These are phyloP conservation scores for Aureobasidium zeae DNA, from an alignment of 2,329 filamentous ascomycete genomes.

Conservation along the genomic window DNA sequence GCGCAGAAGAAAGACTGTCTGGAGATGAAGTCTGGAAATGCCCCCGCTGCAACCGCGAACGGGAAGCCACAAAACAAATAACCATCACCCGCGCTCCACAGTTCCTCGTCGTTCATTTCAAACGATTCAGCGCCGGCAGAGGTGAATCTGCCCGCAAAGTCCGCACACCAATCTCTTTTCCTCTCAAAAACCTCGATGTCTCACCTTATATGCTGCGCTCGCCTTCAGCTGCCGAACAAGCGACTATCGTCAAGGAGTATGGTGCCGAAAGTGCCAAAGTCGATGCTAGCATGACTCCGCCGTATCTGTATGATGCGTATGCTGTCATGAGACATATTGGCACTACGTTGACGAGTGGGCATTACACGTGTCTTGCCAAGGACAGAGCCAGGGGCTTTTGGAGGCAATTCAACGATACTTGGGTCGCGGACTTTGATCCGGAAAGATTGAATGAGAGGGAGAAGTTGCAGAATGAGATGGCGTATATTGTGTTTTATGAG, in stretches of 20 bases:
- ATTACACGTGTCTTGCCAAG: constrained; percentile 62
- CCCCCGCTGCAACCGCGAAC: constrained; percentile 60
- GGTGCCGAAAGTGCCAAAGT: constrained; percentile 28
- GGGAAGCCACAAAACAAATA: constrained; percentile 59
- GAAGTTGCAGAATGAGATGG: constrained; percentile 52
- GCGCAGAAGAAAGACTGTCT: constrained; percentile 55
- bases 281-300: constrained; percentile 39
- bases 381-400: constrained; percentile 45
- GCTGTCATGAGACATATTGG: constrained; percentile 74
- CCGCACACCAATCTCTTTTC: constrained; percentile 64
- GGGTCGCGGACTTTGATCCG: constrained; percentile 49
- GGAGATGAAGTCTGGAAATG: constrained; percentile 64
- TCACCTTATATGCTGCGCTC: constrained; percentile 50
- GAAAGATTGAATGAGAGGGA: constrained; percentile 39
- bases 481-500: constrained; percentile 58
- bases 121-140: constrained; percentile 52
- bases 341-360: constrained; percentile 57
- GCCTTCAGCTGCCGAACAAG: constrained; percentile 27
- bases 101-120: constrained; percentile 68
- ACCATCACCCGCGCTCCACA: constrained; percentile 71
- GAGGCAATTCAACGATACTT: constrained; percentile 53
- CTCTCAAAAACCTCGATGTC: constrained; percentile 60
- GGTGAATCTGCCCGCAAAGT: constrained; percentile 56
- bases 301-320: constrained; percentile 76
- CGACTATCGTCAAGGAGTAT: constrained; percentile 26